Evolutionary conservation across 768 basidiomycete genomes (phyloP), one percentile per base, ranked within the genome.

Genomic region (Aureoboletus auriporus): DNA sequence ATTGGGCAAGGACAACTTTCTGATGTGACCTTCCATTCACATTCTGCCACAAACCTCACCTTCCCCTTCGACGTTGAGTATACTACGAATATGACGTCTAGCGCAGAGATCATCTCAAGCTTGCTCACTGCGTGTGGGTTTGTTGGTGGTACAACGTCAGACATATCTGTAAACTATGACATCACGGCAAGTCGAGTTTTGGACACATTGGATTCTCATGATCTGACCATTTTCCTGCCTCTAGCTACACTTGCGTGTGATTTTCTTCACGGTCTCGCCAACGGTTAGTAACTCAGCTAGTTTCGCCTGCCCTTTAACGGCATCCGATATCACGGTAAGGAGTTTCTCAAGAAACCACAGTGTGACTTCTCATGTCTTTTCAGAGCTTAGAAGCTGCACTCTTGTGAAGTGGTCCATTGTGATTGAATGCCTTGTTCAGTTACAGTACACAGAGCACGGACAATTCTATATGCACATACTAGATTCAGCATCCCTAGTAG

Each of bases 61-160:
- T 87, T 93, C 71, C 89, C 89, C 2, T 86, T 92, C 67, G 56
- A 75, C 6, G 70, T 93, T 37, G 68, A 71, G 38, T 93, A 90
- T 69, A 76, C 75, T 33, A 69, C 71, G 23, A 59, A 74, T 0
- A 58, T 69, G 37, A 77, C 88, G 50, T 82, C 87, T 8, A 70
- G 70, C 34, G 62, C 67, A 29, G 44, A 48, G 6, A 79, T 91
- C 17, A 70, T 92, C n/a, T 29, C 65, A 9, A 85, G 90, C 60
- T 56, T 93, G 23, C 77, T 74, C 2, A 54, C 56, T 8, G 86
- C 82, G 56, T 93, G 89, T 58, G 83, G 83, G 39, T 56, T 79
- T 37, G 51, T 56, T 1, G 78, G 76, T 9, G 64, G 69, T 9
- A 47, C 71, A 27, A 75, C 69, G 51, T 64, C 62, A 5, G 69